Evolutionary conservation across 352 stramenopile species (phyloP).

Genomic region (Globisporangium ultimum): DNA sequence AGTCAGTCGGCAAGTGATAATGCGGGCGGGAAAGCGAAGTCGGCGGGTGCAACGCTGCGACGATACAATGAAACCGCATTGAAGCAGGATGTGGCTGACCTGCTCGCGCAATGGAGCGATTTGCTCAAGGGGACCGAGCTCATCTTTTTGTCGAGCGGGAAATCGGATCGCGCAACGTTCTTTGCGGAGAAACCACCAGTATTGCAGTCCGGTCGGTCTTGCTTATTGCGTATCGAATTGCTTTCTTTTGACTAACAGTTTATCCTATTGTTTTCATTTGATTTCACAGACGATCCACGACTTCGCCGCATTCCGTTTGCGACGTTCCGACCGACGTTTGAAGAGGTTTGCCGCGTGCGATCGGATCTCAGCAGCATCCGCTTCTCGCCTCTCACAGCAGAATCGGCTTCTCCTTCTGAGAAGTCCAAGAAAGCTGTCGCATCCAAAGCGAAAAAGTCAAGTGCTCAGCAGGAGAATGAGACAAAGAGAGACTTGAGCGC

Average conservation of each 20-base stretch:
- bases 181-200: conserved; percentile 72
- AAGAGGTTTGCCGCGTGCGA: conserved; percentile 78
- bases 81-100: conserved; percentile 83
- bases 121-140: conserved; percentile 44
- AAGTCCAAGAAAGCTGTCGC: conserved; percentile 15
- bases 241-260: too few relatives aligned
- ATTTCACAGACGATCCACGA: conserved; percentile 41
- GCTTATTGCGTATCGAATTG: conserved; percentile 2
- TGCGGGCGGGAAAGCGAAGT: conserved; percentile 86
- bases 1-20: conserved; percentile 88
- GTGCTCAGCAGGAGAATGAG: conserved; percentile 4
- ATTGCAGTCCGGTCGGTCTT: conserved; percentile 30
- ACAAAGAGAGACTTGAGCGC: conserved; percentile 1
- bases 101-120: conserved; percentile 82
- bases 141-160: conserved; percentile 72
- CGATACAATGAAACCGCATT: conserved; percentile 90
- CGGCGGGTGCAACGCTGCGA: conserved; percentile 89
- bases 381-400: conserved; percentile 48
- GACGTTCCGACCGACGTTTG: conserved; percentile 83
- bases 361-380: conserved; percentile 65
- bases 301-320: conserved; percentile 81
- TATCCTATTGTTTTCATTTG: neutral
- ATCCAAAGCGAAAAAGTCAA: conserved; percentile 26
- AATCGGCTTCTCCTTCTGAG: conserved; percentile 7
- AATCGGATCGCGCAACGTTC: conserved; percentile 74